These are phyloP conservation scores for Kluyveromyces nonfermentans DNA, from an alignment of 805 yeast species.

Conservation along the genomic window DNA sequence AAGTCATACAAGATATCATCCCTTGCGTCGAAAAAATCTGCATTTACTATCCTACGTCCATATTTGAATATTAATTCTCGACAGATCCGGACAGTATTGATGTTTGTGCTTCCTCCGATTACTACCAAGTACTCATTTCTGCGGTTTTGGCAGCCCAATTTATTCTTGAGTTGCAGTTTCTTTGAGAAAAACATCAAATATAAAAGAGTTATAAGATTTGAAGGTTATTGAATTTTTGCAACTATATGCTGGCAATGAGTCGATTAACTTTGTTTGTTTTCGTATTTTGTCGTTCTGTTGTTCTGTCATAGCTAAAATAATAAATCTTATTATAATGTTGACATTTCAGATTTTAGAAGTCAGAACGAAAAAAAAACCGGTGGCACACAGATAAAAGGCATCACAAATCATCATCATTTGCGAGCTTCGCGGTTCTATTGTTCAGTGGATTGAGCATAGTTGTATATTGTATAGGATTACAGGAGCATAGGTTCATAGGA, in stretches of 20 bases:
- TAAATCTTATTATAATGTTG: too few species aligned
- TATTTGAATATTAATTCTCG: conserved; percentile 2
- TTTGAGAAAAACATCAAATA: background rate
- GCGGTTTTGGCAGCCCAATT: background rate
- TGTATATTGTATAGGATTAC: too few species aligned
- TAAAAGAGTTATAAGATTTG: too few species aligned
- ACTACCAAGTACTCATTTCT: background rate
- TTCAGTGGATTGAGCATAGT: too few species aligned
- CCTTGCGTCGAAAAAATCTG: background rate
- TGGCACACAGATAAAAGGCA: too few species aligned
- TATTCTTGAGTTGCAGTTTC: background rate
- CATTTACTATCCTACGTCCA: background rate
- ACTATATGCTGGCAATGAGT: too few species aligned
- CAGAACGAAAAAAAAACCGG: too few species aligned
- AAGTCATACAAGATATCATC: conserved; percentile 1
- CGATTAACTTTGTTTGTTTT: too few species aligned
- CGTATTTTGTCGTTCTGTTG: background rate
- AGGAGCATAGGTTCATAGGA: too few species aligned
- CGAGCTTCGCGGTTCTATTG: too few species aligned
- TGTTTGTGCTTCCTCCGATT: background rate
- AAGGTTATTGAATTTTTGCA: too few species aligned
- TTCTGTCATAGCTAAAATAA: background rate
- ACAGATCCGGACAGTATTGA: conserved; percentile 1
- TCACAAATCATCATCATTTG: too few species aligned
- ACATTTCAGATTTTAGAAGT: background rate